Percentiles rank a stretch among this genome's conserved stretches.
These are phyloP conservation scores for Mesembryanthemum crystallinum DNA, from an alignment of 148 eudicot genomes.

Conservation along the genomic window DNA sequence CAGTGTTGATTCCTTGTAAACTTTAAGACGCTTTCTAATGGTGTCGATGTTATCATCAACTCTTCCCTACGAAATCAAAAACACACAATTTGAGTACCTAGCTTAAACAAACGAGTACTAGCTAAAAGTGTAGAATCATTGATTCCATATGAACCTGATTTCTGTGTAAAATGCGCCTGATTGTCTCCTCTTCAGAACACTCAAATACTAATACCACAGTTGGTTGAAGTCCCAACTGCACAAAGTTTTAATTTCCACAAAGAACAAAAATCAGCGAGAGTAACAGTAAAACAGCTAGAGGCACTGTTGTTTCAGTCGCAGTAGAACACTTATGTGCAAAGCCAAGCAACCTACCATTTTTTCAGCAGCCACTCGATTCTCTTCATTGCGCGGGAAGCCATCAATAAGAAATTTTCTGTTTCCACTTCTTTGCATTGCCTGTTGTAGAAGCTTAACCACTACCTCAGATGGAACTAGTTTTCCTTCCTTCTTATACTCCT, in stretches of 20 bases:
- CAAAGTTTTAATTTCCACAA: neutral
- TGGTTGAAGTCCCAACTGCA: conserved; percentile 28
- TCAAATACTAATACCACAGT: conserved; percentile 25
- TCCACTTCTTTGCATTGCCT: conserved; percentile 28
- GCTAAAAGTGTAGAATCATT: neutral
- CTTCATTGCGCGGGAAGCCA: conserved; percentile 36
- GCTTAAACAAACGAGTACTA: neutral
- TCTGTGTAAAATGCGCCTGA: conserved; percentile 27
- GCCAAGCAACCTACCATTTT: conserved; percentile 10
- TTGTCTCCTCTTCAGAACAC: conserved; percentile 31
- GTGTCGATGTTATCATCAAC: conserved; percentile 35
- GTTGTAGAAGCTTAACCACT: conserved; percentile 22
- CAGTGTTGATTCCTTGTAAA: conserved; percentile 22
- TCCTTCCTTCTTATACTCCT: conserved; percentile 29
- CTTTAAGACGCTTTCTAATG: conserved; percentile 21
- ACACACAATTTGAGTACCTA: neutral
- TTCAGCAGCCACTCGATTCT: conserved; percentile 27
- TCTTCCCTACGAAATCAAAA: conserved; percentile 23
- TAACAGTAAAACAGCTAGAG: neutral
- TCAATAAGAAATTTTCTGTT: conserved; percentile 27
- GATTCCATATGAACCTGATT: conserved; percentile 29
- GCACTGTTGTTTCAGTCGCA: neutral
- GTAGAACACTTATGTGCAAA: neutral
- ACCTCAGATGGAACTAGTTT: conserved; percentile 33
- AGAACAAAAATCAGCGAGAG: neutral